Conservation (phyloP, 345 rosid genomes). For the Anacardium occidentale region DNA sequence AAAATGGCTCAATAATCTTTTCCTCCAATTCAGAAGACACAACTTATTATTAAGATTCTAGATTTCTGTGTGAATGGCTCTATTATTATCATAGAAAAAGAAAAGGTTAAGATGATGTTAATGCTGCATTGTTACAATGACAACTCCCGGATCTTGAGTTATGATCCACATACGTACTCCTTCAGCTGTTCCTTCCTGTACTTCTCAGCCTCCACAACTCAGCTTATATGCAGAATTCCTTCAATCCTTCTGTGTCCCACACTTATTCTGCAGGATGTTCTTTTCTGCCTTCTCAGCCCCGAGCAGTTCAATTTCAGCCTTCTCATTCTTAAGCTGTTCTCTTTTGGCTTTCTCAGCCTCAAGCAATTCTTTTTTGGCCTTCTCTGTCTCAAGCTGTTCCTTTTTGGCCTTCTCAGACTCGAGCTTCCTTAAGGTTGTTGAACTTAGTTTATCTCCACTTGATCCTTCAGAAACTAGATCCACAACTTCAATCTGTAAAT, state of each 20-base stretch:
- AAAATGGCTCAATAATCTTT: not conserved
- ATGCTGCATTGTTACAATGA: not conserved
- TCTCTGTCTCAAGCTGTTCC: slow-evolving; percentile 4
- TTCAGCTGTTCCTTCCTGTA: not conserved
- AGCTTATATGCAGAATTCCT: too few species aligned
- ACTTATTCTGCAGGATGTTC: too few species aligned
- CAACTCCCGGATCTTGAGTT: not conserved
- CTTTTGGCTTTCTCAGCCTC: not conserved
- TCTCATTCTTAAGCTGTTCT: not conserved
- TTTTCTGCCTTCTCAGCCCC: too few species aligned
- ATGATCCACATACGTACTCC: not conserved
- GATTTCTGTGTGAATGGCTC: not conserved
- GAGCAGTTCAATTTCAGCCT: too few species aligned
- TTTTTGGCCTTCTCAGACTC: slow-evolving; percentile 40
- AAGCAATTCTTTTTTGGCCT: not conserved
- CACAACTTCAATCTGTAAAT: slow-evolving; percentile 69
- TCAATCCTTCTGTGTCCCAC: too few species aligned
- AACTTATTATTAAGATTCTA: not conserved
- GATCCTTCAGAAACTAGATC: slow-evolving; percentile 75
- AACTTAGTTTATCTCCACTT: slow-evolving; percentile 68
- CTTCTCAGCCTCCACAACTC: too few species aligned
- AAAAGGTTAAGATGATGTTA: not conserved
- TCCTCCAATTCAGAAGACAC: not conserved
- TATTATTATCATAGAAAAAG: not conserved
- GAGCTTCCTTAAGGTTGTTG: slow-evolving; percentile 60